Evolutionary conservation across 2,329 filamentous ascomycete genomes (phyloP).

Genomic region (Penicillium freii): DNA sequence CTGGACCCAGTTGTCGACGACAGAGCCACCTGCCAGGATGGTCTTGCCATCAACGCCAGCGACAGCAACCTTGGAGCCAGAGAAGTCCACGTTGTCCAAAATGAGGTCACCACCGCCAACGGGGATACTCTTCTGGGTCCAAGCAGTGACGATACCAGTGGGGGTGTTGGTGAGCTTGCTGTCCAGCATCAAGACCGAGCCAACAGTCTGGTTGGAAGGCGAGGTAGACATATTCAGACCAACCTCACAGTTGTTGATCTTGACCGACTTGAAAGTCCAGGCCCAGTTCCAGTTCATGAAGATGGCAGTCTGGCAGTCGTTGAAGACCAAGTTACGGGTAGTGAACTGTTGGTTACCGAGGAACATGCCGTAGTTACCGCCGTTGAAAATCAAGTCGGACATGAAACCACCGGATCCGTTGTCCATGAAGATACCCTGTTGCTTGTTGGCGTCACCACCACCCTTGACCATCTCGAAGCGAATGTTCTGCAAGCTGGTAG

Average conservation of each 20-base stretch:
- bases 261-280: conserved; percentile 75
- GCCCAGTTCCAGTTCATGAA: conserved; percentile 93
- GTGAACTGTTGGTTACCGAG: conserved; percentile 87
- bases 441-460: conserved; percentile 61
- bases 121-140: conserved; percentile 59
- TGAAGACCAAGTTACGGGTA: conserved; percentile 77
- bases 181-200: conserved; percentile 80
- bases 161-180: conserved; percentile 73
- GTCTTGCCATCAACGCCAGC: conserved; percentile 54
- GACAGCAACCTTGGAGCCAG: conserved; percentile 66
- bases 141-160: conserved; percentile 74
- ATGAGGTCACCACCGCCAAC: conserved; percentile 77
- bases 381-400: conserved; percentile 78
- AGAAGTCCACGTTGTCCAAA: conserved; percentile 86
- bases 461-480: conserved; percentile 75
- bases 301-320: conserved; percentile 76
- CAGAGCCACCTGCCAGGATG: conserved; percentile 67
- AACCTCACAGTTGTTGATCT: conserved; percentile 70
- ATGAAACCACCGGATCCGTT: conserved; percentile 83
- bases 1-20: conserved; percentile 72
- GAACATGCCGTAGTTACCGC: conserved; percentile 74
- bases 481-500: conserved; percentile 76
- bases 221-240: conserved; percentile 76
- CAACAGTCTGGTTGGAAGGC: conserved; percentile 68
- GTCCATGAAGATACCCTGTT: conserved; percentile 80